Evolutionary conservation across 805 yeast genomes (phyloP).

Genomic region (Candida incommunis): DNA sequence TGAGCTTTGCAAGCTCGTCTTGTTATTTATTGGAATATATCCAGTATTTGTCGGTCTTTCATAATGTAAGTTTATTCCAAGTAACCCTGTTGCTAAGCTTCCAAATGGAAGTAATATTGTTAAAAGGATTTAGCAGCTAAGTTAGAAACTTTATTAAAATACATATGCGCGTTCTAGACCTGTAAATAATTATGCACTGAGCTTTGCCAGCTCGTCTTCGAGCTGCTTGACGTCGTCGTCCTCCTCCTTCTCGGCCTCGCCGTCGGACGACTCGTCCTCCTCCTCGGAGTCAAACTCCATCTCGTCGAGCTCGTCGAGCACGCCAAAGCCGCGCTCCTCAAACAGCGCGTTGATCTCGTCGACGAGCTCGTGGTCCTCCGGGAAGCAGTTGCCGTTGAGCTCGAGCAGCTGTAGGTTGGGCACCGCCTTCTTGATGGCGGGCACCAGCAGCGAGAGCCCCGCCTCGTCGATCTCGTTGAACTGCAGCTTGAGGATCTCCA

Average conservation of each 20-base stretch:
- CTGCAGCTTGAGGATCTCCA: slow-evolving; percentile 60
- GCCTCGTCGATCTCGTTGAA: slow-evolving; percentile 71
- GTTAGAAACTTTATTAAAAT: no score
- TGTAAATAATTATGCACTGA: slow-evolving; percentile 6
- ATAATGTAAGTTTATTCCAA: no score
- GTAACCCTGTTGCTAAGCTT: no score
- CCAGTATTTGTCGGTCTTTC: no score
- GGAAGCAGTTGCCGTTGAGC: slow-evolving; percentile 85
- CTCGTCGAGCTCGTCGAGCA: slow-evolving; percentile 86
- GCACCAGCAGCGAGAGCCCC: slow-evolving; percentile 45
- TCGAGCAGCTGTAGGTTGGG: slow-evolving; percentile 55
- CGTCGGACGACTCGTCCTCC: slow-evolving; percentile 54
- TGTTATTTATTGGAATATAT: no score
- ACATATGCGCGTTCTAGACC: no score
- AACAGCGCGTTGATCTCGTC: slow-evolving; percentile 48
- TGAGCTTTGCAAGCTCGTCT: slow-evolving; percentile 36
- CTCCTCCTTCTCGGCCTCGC: slow-evolving; percentile 45
- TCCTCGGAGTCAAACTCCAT: slow-evolving; percentile 71
- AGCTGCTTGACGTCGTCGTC: slow-evolving; percentile 42
- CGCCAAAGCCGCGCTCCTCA: slow-evolving; percentile 62
- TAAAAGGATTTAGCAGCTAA: no score
- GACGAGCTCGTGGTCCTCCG: slow-evolving; percentile 68
- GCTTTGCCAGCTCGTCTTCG: slow-evolving; percentile 42
- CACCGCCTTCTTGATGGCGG: slow-evolving; percentile 39
- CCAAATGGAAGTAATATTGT: no score